Evolutionary conservation across 352 stramenopile species (phyloP), one percentile per base, ranked within the genome.

Genomic region (Globisporangium lucens): DNA sequence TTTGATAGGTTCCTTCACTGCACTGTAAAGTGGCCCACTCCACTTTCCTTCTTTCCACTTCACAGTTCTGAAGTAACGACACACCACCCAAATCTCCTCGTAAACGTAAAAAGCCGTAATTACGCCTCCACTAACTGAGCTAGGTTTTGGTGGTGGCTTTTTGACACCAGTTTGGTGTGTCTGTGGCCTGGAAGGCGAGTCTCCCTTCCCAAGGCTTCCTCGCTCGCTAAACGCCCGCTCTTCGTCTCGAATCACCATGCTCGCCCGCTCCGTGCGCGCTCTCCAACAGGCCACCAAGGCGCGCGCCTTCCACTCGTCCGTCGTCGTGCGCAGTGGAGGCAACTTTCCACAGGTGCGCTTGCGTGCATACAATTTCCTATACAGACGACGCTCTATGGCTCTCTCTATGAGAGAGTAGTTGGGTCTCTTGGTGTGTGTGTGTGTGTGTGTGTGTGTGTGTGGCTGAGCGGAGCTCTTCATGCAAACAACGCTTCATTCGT

Each of bases 201-300:
- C 46, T 55, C 60, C 60, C 57, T 63, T 63, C 57, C n/a, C 15
- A 51, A 51, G 43, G 43, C 43, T 51, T 51, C 43, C 43, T 24
- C 43, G 20, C 43, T 51, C 43, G 20, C 43, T 51, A 22, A 51
- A 51, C 41, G 13, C 41, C n/a, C 43, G 43, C 7, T n/a, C 15
- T 38, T 56, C 22, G 27, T 51, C 27, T 51, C 56, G 35, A 65
- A 56, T 7, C 49, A 46, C 57, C 68, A 92, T 92, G 83, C 75
- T 92, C 33, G 79, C 82, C 66, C 81, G 81, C 61, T 83, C 62
- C 72, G 74, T 90, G 65, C 84, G 84, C 53, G 74, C 75, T 66
- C 61, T 89, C 55, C 55, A 36, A 17, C 55, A 61, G 55, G 55
- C 74, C 47, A 63, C 66, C 56, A 79, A 79, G 61, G 72, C 49